These are phyloP conservation scores for Carex kokanica DNA, from an alignment of 176 grass and related monocot species.

Conservation along the genomic window DNA sequence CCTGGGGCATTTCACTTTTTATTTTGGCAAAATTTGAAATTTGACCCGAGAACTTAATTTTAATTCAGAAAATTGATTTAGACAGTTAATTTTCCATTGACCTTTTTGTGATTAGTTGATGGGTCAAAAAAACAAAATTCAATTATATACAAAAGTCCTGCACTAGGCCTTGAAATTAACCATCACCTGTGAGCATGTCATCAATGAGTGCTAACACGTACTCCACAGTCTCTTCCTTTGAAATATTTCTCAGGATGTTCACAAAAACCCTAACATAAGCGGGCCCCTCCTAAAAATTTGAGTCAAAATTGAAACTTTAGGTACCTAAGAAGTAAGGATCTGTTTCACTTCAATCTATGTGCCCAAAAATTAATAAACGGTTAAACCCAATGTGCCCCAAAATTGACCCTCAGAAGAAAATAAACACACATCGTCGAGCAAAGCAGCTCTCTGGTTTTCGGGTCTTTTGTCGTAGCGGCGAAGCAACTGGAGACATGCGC, in stretches of 20 bases:
- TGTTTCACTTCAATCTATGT: not conserved
- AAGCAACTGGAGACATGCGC: constrained; percentile 74
- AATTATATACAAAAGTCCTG: not conserved
- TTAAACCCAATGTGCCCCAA: not conserved
- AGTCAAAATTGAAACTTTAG: not conserved
- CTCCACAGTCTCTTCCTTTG: constrained; percentile 94
- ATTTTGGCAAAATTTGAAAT: not conserved
- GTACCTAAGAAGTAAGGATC: constrained; percentile 23
- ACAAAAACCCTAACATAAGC: constrained; percentile 68
- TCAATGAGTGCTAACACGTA: constrained; percentile 93
- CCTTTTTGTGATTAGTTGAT: constrained; percentile 1
- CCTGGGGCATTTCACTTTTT: not conserved
- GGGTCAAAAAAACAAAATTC: not conserved
- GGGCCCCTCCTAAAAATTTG: constrained; percentile 62
- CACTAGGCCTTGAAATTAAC: constrained; percentile 15
- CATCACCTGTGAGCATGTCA: constrained; percentile 81
- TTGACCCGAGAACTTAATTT: not conserved
- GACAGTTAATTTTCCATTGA: not conserved
- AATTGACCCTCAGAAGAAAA: constrained; percentile 6
- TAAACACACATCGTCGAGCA: constrained; percentile 76
- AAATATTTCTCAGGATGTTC: constrained; percentile 70
- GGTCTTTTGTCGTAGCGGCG: constrained; percentile 72
- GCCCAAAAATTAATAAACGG: no score
- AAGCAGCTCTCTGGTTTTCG: constrained; percentile 61
- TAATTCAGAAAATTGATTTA: not conserved